Evolutionary conservation across 2,329 filamentous ascomycete species (phyloP), one percentile per base, ranked within the genome.

Genomic region (Paracoccidioides brasiliensis): DNA sequence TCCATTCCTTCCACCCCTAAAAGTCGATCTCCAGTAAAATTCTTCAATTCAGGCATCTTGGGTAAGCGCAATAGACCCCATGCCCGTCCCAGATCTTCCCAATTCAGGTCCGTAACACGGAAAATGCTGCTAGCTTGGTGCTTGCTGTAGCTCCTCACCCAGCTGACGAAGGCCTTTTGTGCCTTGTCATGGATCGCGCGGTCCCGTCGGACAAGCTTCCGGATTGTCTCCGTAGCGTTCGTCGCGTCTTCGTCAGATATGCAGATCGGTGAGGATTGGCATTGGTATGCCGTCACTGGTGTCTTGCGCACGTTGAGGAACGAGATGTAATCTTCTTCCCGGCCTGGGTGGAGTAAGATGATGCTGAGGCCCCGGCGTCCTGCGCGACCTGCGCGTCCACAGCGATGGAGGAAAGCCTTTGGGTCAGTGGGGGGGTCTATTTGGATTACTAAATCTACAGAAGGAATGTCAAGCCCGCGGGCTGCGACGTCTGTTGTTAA

Each of bases 111-210:
- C 3, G 78, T 70, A 2, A 89, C 76, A 9, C 86, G 82, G 75
- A 98, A 98, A 62, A 98, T 97, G 64, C 89, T 94, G 57, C 82
- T 85, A 0, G 91, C 90, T 61, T 90, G 83, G 65, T 97, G 93
- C 64, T 93, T 94, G 66, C 82, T 86, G 72, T 97, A 97, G 62
- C 88, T 86, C 66, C 90, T 83, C 1, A 95, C 83, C 87, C 90
- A 97, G 66, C 86, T 91, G 28, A 97, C 91, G 63, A 98, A 97
- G 0, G 85, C 93, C 59, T 85, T 83, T 66, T 95, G 89, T 0
- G 86, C 90, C 65, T 95, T 93, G 68, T 96, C 90, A 67, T 93
- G 85, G 9, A 93, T 67, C 32, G 82, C 80, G 30, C 85, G 75
- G 66, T 88, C 85, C 42, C 73, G 69, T 33, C 74, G 72, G 12